Conservation (phyloP, 108 stramenopile species). For the Cyclotella choctawhatcheeana region DNA sequence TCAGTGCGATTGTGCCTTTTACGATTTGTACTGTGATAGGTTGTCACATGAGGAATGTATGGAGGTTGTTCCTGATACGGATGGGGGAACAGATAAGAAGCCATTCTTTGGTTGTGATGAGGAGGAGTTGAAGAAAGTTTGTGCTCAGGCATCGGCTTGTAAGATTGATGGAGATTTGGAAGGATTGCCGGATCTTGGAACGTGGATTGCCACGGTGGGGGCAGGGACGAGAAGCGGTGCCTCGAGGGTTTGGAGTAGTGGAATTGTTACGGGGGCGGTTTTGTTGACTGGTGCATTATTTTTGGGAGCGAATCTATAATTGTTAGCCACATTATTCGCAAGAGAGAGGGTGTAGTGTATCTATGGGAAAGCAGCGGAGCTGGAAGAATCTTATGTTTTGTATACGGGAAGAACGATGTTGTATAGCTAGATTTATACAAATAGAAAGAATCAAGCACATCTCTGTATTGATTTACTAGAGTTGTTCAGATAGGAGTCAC, state of each 20-base stretch:
- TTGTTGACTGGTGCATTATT: neutral
- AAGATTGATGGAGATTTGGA: constrained; percentile 44
- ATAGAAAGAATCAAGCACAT: no score
- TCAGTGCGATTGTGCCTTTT: constrained; percentile 56
- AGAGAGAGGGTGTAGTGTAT: no score
- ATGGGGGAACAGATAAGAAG: constrained; percentile 30
- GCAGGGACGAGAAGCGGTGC: neutral
- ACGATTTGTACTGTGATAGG: constrained; percentile 40
- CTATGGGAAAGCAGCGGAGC: no score
- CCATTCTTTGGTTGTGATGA: constrained; percentile 54
- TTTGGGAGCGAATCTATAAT: neutral
- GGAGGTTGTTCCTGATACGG: constrained; percentile 2
- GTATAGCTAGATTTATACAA: no score
- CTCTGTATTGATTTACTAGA: no score
- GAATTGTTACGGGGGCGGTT: neutral
- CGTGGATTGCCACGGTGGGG: constrained; percentile 4
- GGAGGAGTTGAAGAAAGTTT: constrained; percentile 29
- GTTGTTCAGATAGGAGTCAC: no score
- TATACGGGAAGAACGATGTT: no score
- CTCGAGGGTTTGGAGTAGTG: neutral
- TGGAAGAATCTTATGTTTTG: no score
- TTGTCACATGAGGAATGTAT: constrained; percentile 26
- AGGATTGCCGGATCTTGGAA: constrained; percentile 32
- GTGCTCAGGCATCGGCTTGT: constrained; percentile 42
- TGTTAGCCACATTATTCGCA: no score